phyloP scores from a whole-genome alignment of 805 yeast species.

The Metschnikowia anglica region DNA sequence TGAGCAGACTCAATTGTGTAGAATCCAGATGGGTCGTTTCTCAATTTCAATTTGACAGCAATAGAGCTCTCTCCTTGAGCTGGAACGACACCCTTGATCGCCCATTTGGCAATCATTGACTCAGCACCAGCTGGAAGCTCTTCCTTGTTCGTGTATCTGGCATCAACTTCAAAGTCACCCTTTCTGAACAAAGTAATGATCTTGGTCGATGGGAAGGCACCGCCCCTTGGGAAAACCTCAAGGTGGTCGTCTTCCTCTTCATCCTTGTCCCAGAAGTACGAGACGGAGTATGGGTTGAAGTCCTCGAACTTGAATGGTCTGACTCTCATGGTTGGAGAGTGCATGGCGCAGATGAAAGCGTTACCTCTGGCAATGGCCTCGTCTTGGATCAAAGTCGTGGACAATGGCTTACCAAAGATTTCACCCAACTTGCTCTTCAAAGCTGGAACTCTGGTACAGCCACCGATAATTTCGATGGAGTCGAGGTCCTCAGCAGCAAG shows the following conservation, averaged over 20 bases:
- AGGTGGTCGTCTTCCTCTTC: constrained; percentile 87
- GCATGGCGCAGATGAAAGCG: constrained; percentile 97
- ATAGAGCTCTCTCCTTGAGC: constrained; percentile 72
- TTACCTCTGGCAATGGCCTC: constrained; percentile 99
- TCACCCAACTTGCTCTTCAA: constrained; percentile 79
- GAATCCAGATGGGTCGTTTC: constrained; percentile 96
- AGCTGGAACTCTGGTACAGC: constrained; percentile 96
- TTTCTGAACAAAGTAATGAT: constrained; percentile 90
- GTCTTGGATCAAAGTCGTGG: constrained; percentile 96
- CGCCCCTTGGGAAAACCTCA: constrained; percentile 96
- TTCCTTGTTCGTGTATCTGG: constrained; percentile 75
- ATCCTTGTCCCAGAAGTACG: constrained; percentile 93
- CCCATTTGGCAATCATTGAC: constrained; percentile 77
- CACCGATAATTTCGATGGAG: constrained; percentile 94
- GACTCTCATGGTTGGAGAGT: constrained; percentile 97
- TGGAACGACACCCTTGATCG: constrained; percentile 79
- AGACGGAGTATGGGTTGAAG: constrained; percentile 84
- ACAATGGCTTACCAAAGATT: constrained; percentile 61
- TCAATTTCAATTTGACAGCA: constrained; percentile 87
- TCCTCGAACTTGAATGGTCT: constrained; percentile 99
- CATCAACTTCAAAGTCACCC: constrained; percentile 82
- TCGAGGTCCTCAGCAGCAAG: constrained; percentile 72
- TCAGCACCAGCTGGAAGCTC: constrained; percentile 71
- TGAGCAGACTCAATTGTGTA: constrained; percentile 92
- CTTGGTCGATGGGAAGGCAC: constrained; percentile 91